These are phyloP conservation scores for Xylariales sp. DNA, from an alignment of 2,329 filamentous ascomycete genomes.

Conservation along the genomic window DNA sequence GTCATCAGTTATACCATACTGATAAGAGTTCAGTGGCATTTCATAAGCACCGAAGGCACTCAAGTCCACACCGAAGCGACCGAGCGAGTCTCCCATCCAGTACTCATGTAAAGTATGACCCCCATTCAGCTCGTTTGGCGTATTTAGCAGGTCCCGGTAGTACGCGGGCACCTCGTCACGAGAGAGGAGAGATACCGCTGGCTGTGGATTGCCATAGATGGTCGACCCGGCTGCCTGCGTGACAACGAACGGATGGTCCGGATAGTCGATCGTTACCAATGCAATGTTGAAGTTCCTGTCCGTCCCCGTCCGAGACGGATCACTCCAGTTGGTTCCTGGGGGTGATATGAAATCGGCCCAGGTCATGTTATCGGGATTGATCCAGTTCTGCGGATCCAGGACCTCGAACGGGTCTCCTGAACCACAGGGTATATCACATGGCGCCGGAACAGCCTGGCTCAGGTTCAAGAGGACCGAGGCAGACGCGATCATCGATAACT, in stretches of 20 bases:
- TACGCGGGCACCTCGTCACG: constrained; percentile 44
- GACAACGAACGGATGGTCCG: constrained; percentile 43
- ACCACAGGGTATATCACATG: too few relatives aligned
- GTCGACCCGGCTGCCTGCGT: constrained; percentile 40
- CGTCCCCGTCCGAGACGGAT: constrained; percentile 38
- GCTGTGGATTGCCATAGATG: constrained; percentile 46
- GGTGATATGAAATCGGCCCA: constrained; percentile 43
- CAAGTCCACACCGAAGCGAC: constrained; percentile 47
- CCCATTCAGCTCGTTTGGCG: constrained; percentile 42
- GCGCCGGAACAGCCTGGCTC: too few relatives aligned
- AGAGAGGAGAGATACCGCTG: constrained; percentile 33
- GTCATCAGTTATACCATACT: constrained; percentile 45
- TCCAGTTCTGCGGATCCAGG: constrained; percentile 47
- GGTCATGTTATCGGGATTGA: constrained; percentile 50
- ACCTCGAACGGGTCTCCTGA: constrained; percentile 44
- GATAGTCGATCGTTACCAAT: constrained; percentile 47
- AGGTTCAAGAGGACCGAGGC: too few relatives aligned
- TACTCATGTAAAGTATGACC: constrained; percentile 51
- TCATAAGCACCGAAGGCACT: constrained; percentile 47
- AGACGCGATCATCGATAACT: too few relatives aligned
- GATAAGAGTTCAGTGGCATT: constrained; percentile 41
- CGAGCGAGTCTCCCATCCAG: constrained; percentile 52
- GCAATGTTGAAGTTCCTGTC: constrained; percentile 52
- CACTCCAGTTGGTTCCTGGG: constrained; percentile 43
- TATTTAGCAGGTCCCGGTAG: constrained; percentile 47